phyloP scores from a whole-genome alignment of 1,284 basidiomycete genomes.

The Cutaneotrichosporon spelunceum region DNA sequence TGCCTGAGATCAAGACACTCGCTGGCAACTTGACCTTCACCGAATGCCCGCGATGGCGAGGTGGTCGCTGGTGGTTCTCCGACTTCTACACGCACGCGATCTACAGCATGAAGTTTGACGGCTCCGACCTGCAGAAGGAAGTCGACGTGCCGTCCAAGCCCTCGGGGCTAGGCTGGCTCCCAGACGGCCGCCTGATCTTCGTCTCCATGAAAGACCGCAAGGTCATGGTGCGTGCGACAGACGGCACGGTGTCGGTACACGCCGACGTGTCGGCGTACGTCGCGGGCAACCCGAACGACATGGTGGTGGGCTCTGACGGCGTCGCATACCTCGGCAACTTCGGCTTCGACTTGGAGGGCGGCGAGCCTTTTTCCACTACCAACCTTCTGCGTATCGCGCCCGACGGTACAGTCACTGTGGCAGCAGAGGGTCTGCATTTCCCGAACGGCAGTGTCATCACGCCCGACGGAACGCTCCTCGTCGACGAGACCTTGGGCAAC shows the following conservation, averaged over 20 bases:
- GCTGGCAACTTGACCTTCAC: constrained; percentile 11
- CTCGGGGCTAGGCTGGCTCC: constrained; percentile 16
- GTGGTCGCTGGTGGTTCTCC: constrained; percentile 15
- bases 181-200: constrained; percentile 4
- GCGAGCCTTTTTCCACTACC: neutral
- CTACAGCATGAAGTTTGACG: constrained; percentile 10
- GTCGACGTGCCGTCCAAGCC: constrained; percentile 5
- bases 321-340: constrained; percentile 14
- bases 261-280: neutral
- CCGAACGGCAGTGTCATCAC: constrained; percentile 13
- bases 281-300: constrained; percentile 10
- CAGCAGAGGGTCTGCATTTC: constrained; percentile 9
- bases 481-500: constrained; percentile 16
- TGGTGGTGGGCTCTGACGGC: constrained; percentile 12
- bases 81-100: constrained; percentile 16
- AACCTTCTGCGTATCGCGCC: constrained; percentile 10
- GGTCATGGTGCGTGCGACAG: constrained; percentile 3
- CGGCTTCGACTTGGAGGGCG: constrained; percentile 15
- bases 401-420: constrained; percentile 4
- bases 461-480: constrained; percentile 9
- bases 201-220: constrained; percentile 15
- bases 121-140: constrained; percentile 10
- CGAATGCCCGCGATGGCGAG: constrained; percentile 16
- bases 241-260: neutral
- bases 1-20: constrained; percentile 6